Evolutionary conservation across 2,329 filamentous ascomycete genomes (phyloP), one percentile per base, ranked within the genome.

Genomic region (Ascochyta rabiei): DNA sequence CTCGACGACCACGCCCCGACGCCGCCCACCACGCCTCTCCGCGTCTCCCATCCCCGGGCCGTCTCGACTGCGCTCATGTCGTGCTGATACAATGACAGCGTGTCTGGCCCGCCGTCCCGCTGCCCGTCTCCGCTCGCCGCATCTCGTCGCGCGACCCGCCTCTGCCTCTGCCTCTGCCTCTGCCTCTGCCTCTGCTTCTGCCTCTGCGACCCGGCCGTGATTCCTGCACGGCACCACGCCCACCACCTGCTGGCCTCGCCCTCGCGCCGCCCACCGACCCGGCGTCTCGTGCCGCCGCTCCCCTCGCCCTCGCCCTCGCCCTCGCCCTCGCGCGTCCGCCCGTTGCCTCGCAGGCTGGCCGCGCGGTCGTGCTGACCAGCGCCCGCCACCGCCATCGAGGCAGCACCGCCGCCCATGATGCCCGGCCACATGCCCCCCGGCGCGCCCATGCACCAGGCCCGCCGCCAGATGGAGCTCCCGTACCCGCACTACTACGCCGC

Each of bases 381-480:
- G 71, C 68, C 64, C 68, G 64, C 67, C 73, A 72, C 64, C 68
- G 64, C 67, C 73, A 72, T 74, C 62, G 71, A 70, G 72, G 73
- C 73, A 72, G 70, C 72, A 68, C 54, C 62, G 60, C 51, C 60
- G 53, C 41, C 85, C 84, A 90, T 83, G 87, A 91, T 91, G 88
- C 74, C 75, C 85, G 88, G 88, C 83, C 72, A 77, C 51, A 65
- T 75, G 39, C 75, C 72, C 49, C 72, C 75, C 57, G 62, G 73
- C 56, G 71, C 70, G 52, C 74, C 72, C 34, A 68, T 72, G 57
- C 72, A 77, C 61, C 72, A 72, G 56, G 72, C 71, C 44, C 71
- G 77, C 53, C 73, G 78, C 62, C 77, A 78, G 60, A 66, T 65
- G 48, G 75, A 77, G 16, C 51, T 45, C n/a, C 47, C 53, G 31